Conservation (phyloP, 768 basidiomycete species). For the Psilocybe sp. region DNA sequence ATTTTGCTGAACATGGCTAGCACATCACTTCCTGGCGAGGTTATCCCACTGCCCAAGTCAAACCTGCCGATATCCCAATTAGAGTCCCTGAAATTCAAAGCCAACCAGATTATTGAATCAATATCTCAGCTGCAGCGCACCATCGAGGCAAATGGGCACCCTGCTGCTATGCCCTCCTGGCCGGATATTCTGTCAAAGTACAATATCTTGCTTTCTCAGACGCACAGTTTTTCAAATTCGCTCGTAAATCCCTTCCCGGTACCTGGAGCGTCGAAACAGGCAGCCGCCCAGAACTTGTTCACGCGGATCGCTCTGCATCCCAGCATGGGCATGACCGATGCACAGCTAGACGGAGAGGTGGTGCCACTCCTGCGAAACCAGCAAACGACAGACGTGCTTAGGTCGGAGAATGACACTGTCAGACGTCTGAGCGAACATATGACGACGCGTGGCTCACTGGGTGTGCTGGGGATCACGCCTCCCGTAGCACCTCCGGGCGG, state of each 20-base stretch:
- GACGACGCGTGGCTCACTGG: constrained; percentile 53
- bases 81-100: constrained; percentile 75
- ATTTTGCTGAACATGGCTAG: too few relatives aligned
- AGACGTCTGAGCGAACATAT: constrained; percentile 67
- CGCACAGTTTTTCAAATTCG: constrained; percentile 70
- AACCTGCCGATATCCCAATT: constrained; percentile 62
- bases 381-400: constrained; percentile 75
- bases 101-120: constrained; percentile 77
- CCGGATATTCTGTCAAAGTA: constrained; percentile 86
- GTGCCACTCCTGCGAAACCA: constrained; percentile 75
- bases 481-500: constrained; percentile 28
- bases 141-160: constrained; percentile 56
- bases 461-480: constrained; percentile 37
- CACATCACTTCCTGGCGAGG: constrained; percentile 1
- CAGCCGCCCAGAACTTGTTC: constrained; percentile 39
- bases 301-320: constrained; percentile 74
- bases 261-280: constrained; percentile 12
- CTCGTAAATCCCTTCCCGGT: constrained; percentile 41
- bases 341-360: constrained; percentile 70
- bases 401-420: constrained; percentile 69
- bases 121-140: constrained; percentile 63
- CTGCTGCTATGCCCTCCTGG: constrained; percentile 72
- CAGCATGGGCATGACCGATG: constrained; percentile 50
- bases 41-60: constrained; percentile 16
- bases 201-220: constrained; percentile 80